Evolutionary conservation across 345 rosid species (phyloP).

Genomic region (Nephelium lappaceum): DNA sequence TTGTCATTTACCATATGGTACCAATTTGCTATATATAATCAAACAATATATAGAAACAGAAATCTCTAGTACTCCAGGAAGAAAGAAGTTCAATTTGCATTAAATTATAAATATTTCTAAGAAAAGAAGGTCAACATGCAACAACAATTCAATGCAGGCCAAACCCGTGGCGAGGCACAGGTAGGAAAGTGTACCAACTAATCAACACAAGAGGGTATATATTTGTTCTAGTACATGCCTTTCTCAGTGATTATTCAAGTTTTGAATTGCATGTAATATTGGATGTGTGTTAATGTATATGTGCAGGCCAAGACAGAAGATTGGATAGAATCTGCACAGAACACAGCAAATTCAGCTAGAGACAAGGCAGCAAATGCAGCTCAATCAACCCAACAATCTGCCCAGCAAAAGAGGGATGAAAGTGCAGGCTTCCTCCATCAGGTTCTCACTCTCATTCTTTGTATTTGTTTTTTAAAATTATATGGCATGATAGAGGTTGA

Average conservation of each 20-base stretch:
- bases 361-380: slow-evolving; percentile 24
- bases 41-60: not conserved
- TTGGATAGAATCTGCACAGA: slow-evolving; percentile 15
- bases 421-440: not conserved
- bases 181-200: not conserved
- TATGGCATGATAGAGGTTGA: no score
- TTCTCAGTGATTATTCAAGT: no score
- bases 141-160: not conserved
- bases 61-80: not conserved
- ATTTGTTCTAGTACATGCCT: not conserved
- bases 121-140: slow-evolving; percentile 13
- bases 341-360: slow-evolving; percentile 26
- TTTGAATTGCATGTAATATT: no score
- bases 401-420: not conserved
- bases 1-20: no score
- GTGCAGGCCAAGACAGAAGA: not conserved
- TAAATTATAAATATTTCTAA: not conserved
- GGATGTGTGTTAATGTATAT: not conserved
- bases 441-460: not conserved
- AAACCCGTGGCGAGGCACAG: slow-evolving; percentile 1
- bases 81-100: not conserved
- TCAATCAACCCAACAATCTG: not conserved
- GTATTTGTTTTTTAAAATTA: no score
- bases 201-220: no score
- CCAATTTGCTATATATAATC: not conserved